Conservation (phyloP, 2,329 filamentous ascomycete species). For the Fusarium falciforme region DNA sequence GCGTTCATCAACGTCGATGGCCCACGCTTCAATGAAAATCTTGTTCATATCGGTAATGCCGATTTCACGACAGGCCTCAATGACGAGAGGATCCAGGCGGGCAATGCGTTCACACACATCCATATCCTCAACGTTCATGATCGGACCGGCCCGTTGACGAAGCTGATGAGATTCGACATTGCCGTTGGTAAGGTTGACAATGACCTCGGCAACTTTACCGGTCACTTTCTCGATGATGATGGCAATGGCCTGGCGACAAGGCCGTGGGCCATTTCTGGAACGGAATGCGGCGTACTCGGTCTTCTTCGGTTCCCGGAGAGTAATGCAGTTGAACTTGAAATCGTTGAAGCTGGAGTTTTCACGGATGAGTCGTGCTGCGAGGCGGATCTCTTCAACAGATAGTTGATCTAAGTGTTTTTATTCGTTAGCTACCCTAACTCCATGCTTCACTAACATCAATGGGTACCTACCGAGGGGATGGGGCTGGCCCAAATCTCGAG, state of each 20-base stretch:
- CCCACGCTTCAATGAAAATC: constrained; percentile 87
- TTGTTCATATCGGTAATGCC: constrained; percentile 86
- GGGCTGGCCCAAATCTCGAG: constrained; percentile 42
- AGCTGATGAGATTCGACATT: constrained; percentile 59
- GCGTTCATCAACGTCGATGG: constrained; percentile 83
- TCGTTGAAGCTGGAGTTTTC: constrained; percentile 47
- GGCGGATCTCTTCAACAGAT: constrained; percentile 65
- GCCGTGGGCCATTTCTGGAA: constrained; percentile 58
- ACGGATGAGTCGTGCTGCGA: constrained; percentile 61
- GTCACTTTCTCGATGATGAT: constrained; percentile 58
- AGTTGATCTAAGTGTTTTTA: constrained; percentile 57
- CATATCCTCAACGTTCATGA: constrained; percentile 81
- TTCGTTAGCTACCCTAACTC: not conserved
- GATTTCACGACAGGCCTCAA: constrained; percentile 79
- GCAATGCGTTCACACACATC: constrained; percentile 78
- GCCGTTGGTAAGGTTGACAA: constrained; percentile 60
- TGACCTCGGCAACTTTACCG: constrained; percentile 59
- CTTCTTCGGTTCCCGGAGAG: constrained; percentile 73
- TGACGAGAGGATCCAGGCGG: constrained; percentile 76
- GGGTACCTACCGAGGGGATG: constrained; percentile 51
- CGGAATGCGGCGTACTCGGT: constrained; percentile 71
- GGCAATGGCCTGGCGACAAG: constrained; percentile 62
- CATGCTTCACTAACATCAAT: not conserved
- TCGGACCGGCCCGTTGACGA: constrained; percentile 59
- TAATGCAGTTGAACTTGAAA: constrained; percentile 70